Base-by-base conservation (phyloP, 441 rosid genomes). In the Euphorbia celastroides region DNA sequence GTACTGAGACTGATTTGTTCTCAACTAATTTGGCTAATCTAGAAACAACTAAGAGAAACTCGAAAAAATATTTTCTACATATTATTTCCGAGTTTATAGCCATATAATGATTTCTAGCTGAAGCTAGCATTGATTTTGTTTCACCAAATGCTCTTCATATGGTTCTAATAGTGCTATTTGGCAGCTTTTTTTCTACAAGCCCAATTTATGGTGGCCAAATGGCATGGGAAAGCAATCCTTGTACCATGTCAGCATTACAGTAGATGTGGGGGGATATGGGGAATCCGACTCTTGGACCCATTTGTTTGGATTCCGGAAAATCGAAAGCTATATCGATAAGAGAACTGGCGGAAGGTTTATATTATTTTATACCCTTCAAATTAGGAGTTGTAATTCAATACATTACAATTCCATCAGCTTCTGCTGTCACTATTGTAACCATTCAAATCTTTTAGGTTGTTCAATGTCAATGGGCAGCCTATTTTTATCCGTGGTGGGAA, bases 161-260 rank as follows among this genome's bases (percentile, higher is more conserved):
- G 69, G 57, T 68, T 31, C 65, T 80, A 62, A 56, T 57, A 14
- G 46, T 38, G 31, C 63, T 62, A 73, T 46, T 68, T 80, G 62
- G 44, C 93, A 94, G 99, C 87, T 89, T 32, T 89, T 83, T 73
- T 86, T 94, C 82, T 94, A 89, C 79, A 94, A 89, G 80, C 98
- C 99, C 67, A 86, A 92, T 73, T 71, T 94, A 76, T 94, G 99
- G 99, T 94, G 98, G 99, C 96, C 99, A 76, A 94, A 92, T 69
- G 98, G 99, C 74, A 92, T 94, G 99, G 99, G 99, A 76, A 88
- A 87, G 85, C 99, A 94, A 74, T 78, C 84, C 58, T 75, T 94
- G 46, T 92, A 94, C 79, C 75, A 78, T 64, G 88, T 94, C 50
- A 76, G 56, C 56, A 80, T 94, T 69, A 81, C 87, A 36, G 82